Evolutionary conservation across 345 rosid genomes (phyloP).

Genomic region (Pelargonium nanum): DNA sequence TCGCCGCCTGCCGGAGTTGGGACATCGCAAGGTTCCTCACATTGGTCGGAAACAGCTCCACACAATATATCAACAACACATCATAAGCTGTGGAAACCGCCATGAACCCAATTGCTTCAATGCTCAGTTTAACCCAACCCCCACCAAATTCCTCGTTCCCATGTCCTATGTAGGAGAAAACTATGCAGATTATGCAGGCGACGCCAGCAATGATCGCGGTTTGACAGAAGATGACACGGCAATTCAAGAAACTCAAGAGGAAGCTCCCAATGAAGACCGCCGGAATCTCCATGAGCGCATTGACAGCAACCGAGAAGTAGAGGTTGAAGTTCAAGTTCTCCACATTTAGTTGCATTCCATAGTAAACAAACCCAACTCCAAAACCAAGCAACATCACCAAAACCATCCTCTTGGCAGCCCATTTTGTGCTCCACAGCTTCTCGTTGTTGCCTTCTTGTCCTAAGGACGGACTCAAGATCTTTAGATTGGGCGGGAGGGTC

Average conservation of each 20-base stretch:
- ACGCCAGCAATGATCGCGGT: conserved; percentile 44
- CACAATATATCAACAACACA: conserved; percentile 42
- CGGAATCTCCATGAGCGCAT: conserved; percentile 68
- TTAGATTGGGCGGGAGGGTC: conserved; percentile 32
- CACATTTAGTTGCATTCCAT: conserved; percentile 60
- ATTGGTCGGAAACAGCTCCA: conserved; percentile 67
- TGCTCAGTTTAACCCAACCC: conserved; percentile 43
- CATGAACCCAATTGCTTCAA: conserved; percentile 60
- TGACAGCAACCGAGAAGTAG: conserved; percentile 45
- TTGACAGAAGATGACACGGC: conserved; percentile 38
- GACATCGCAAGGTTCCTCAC: conserved; percentile 65
- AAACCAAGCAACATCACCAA: conserved; percentile 48
- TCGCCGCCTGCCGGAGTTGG: conserved; percentile 40
- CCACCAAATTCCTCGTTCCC: conserved; percentile 10
- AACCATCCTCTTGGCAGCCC: conserved; percentile 52
- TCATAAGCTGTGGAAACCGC: conserved; percentile 52
- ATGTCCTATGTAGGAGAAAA: conserved; percentile 22
- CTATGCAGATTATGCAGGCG: conserved; percentile 41
- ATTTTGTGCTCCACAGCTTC: conserved; percentile 43
- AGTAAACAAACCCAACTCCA: conserved; percentile 61
- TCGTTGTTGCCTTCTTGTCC: conserved; percentile 10
- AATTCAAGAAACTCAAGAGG: conserved; percentile 36
- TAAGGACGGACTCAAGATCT: conserved; percentile 25
- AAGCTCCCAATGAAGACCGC: conserved; percentile 45
- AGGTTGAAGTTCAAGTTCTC: conserved; percentile 61